Conservation (phyloP, 2,329 filamentous ascomycete species). For the Ambrosiella xylebori region DNA sequence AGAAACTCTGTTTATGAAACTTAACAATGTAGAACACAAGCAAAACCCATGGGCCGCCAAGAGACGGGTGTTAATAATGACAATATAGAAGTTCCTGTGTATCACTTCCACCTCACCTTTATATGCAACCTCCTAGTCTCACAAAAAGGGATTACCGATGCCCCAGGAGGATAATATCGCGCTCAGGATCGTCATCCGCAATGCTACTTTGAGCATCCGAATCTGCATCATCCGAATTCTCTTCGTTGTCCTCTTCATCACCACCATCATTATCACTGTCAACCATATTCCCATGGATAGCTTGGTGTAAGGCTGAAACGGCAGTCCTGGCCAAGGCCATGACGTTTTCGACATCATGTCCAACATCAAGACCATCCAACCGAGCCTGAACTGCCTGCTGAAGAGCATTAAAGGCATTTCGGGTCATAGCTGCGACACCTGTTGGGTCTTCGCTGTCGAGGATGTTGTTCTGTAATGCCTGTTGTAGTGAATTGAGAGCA, state of each 20-base stretch:
- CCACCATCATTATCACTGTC: conserved; percentile 20
- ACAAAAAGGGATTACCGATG: conserved; percentile 23
- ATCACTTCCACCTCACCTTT: not conserved
- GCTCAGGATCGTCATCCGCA: conserved; percentile 31
- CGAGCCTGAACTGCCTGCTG: conserved; percentile 10
- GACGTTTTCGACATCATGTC: conserved; percentile 25
- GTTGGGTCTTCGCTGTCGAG: conserved; percentile 8
- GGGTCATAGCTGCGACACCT: conserved; percentile 9
- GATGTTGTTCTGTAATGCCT: conserved; percentile 11
- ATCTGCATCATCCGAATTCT: conserved; percentile 21
- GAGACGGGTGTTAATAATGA: not conserved
- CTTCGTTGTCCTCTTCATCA: not conserved
- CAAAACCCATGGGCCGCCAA: not conserved
- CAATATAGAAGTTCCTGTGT: conserved; percentile 1
- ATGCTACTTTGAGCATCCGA: conserved; percentile 25
- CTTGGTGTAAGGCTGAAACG: conserved; percentile 8
- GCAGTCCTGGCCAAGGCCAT: conserved; percentile 10
- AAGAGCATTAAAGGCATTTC: conserved; percentile 8
- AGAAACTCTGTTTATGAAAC: not conserved
- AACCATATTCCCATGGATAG: conserved; percentile 19
- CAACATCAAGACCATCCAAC: conserved; percentile 25
- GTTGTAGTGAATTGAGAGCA: conserved; percentile 6
- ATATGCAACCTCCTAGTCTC: not conserved
- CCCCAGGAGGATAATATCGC: conserved; percentile 33
- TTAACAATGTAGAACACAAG: not conserved